Conservation (phyloP, 257 asterid genomes). For the Leptodermis oblonga region DNA sequence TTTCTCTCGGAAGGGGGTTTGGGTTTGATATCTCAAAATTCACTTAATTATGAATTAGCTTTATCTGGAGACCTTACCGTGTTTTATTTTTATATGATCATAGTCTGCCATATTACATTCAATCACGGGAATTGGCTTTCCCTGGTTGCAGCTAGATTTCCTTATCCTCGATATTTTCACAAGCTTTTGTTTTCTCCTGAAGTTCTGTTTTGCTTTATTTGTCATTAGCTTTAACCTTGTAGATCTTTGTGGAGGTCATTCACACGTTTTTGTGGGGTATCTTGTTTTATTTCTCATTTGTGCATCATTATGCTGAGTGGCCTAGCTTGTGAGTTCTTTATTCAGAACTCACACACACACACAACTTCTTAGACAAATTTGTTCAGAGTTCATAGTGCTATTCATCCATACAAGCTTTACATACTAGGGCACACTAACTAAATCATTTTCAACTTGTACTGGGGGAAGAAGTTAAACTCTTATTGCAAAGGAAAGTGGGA, state of each 20-base stretch:
- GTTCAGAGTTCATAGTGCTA: neutral
- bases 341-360: no score
- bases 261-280: neutral
- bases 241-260: neutral
- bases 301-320: neutral
- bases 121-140: neutral
- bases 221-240: neutral
- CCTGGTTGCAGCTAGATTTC: neutral
- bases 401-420: no score
- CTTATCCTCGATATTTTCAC: neutral
- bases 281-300: neutral
- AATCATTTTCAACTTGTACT: neutral
- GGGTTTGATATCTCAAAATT: no score
- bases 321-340: neutral
- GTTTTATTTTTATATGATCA: neutral
- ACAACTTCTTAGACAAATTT: neutral
- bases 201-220: neutral
- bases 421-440: no score
- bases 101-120: neutral
- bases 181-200: neutral
- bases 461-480: neutral
- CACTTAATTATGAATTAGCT: no score
- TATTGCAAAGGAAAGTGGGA: no score
- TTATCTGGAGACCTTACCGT: neutral
- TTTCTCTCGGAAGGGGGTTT: no score